A percentile compares a stretch with the other conserved stretches of the same genome.
Conservation (phyloP, 805 yeast species). For the Cyberlindnera lachancei region DNA sequence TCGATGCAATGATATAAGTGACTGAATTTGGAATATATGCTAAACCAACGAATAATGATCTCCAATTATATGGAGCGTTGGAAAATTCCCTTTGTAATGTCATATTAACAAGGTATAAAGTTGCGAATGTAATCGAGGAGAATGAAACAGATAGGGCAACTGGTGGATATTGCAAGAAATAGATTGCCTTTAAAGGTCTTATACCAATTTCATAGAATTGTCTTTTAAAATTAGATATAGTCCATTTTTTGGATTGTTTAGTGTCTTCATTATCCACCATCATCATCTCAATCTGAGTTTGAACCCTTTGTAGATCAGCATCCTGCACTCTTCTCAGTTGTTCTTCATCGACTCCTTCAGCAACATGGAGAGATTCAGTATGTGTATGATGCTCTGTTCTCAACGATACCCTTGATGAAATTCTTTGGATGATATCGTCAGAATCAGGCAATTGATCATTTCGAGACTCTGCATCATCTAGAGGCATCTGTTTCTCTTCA, state of each 20-base stretch:
- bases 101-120: conserved; percentile 67
- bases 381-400: conserved; percentile 4
- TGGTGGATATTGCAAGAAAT: conserved; percentile 64
- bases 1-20: conserved; percentile 65
- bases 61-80: conserved; percentile 61
- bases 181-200: conserved; percentile 55
- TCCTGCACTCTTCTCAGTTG: conserved; percentile 5
- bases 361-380: conserved; percentile 3
- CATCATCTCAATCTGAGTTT: conserved; percentile 19
- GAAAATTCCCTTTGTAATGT: conserved; percentile 59
- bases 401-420: conserved; percentile 6
- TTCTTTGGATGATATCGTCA: conserved; percentile 2
- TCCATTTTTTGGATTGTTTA: conserved; percentile 12
- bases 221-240: conserved; percentile 20
- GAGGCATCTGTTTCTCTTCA: not conserved
- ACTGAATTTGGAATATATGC: conserved; percentile 80
- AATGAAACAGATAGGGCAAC: conserved; percentile 57
- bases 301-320: conserved; percentile 20
- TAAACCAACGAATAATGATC: conserved; percentile 58
- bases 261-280: conserved; percentile 20
- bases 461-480: too few relatives aligned
- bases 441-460: too few relatives aligned
- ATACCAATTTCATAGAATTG: conserved; percentile 40
- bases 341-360: conserved; percentile 2
- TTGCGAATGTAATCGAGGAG: conserved; percentile 66